Conservation (phyloP, 768 basidiomycete species). For the Gloeophyllum trabeum region DNA sequence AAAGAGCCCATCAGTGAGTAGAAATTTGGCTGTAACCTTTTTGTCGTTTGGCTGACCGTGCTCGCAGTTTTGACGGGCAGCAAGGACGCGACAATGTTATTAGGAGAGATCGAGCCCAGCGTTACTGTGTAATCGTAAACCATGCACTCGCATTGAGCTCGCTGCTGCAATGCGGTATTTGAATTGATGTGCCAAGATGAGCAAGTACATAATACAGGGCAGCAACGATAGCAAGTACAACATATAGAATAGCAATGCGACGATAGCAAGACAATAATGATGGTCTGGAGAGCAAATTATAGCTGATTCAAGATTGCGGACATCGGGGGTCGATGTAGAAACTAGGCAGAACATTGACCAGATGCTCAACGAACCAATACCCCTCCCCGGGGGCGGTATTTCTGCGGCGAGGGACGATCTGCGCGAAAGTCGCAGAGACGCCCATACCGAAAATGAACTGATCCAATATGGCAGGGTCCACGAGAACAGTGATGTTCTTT, state of each 20-base stretch:
- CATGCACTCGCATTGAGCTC: background rate
- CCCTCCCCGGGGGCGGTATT: constrained; percentile 13
- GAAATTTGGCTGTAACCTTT: background rate
- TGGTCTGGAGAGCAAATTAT: background rate
- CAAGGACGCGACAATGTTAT: constrained; percentile 86
- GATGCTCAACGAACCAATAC: constrained; percentile 53
- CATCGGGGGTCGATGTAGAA: no score
- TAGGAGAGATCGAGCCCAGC: constrained; percentile 81
- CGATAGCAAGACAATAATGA: background rate
- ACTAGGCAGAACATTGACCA: constrained; percentile 41
- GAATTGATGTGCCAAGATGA: background rate
- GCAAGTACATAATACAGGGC: background rate
- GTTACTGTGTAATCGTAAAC: constrained; percentile 23
- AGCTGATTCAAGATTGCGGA: no score
- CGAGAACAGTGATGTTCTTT: no score
- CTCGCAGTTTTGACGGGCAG: constrained; percentile 75
- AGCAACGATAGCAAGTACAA: background rate
- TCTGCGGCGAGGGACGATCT: constrained; percentile 34
- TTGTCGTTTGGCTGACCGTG: background rate
- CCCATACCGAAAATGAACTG: constrained; percentile 51
- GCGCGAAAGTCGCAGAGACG: constrained; percentile 58
- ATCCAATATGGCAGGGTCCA: no score
- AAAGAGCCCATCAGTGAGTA: constrained; percentile 87
- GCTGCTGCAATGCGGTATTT: background rate
- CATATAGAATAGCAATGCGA: background rate